Evolutionary conservation across 2,329 filamentous ascomycete genomes (phyloP), one percentile per base, ranked within the genome.

Genomic region (Eutypella sp.): DNA sequence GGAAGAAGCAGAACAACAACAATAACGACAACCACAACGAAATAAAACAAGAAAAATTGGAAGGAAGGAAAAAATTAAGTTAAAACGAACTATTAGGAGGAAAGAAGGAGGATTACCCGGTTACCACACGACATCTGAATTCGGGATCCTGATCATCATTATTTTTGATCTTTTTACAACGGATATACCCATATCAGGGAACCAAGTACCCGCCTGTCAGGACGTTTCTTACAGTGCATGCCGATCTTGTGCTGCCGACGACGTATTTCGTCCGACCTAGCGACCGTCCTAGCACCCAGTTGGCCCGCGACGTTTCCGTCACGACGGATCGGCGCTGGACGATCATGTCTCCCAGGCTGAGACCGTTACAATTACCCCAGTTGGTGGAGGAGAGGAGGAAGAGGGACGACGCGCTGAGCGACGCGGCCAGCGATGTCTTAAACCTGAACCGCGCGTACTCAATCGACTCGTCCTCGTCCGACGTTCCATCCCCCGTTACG

Each of bases 401-500:
- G 41, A 50, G 53, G 40, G 57, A 60, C 40, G 58, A 63, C 38
- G 52, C 56, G 44, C 56, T 48, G 23, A 50, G 47, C 36, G 56
- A 59, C 20, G 25, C 59, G 8, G 62, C 64, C 20, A 55, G 55
- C 49, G 69, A 72, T 42, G 62, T 69, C 50, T 73, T 71, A 52
- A 69, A 71, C 54, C 63, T 71, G 52, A 69, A 71, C 54, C 63
- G 70, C 52, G 73, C 72, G 57, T 70, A 71, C 56, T 70, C 66
- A 41, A 66, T 72, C 45, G 76, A 77, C 58, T 80, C 76, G 4
- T 82, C 77, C 16, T 74, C 74, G 10, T 89, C 86, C 18, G 85
- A 87, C 55, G 72, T 83, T 54, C 79, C 81, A 11, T 84, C 85
- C 18, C 86, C 86, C 42, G 70, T 84, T 31, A 88, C 85, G 36